Base-by-base conservation (phyloP, 176 grass and related monocot genomes). In the Typha latifolia region DNA sequence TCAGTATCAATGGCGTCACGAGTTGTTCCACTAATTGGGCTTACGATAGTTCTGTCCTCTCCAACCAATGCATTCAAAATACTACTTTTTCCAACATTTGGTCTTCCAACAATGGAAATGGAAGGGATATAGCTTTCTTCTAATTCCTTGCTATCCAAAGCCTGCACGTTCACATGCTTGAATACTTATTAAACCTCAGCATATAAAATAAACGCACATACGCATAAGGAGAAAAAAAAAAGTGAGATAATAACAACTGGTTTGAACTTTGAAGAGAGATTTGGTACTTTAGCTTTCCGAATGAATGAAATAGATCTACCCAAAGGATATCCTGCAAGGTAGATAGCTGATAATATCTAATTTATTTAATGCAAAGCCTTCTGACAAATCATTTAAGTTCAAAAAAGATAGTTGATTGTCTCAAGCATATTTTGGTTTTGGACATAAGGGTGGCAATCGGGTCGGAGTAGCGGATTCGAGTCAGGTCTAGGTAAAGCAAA, bases 31-130 rank as follows among this genome's bases (percentile, higher is more conserved):
- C 93, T 96, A 79, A 96, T 78, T 82, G 93, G 93, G 66, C 93
- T 96, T 37, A 96, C 93, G 64, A 96, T 96, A 49, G 93, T 91
- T 84, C 93, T 83, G 51, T 96, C 82, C 77, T 96, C 93, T 78
- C 85, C 82, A 72, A 91, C 93, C 61, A 96, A 81, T 64, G 93
- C 82, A 89, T 96, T 96, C 63, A 96, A 74, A 71, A 96, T 91
- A 74, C 93, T 96, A 72, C 93, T 96, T 86, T 96, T 96, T 14
- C 93, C 93, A 21, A 96, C 93, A 91, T 96, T 96, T 86, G 93
- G 93, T 84, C 85, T 91, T 73, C 93, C 93, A 62, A 96, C 88
- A 72, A 91, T 91, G 47, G 93, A 31, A 80, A 97, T 91, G 80
- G 93, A 84, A 66, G 93, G 93, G 76, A 91, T 51, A 32, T 81